These are phyloP conservation scores for Tulasnella sp. DNA, from an alignment of 768 basidiomycete genomes.

Conservation along the genomic window DNA sequence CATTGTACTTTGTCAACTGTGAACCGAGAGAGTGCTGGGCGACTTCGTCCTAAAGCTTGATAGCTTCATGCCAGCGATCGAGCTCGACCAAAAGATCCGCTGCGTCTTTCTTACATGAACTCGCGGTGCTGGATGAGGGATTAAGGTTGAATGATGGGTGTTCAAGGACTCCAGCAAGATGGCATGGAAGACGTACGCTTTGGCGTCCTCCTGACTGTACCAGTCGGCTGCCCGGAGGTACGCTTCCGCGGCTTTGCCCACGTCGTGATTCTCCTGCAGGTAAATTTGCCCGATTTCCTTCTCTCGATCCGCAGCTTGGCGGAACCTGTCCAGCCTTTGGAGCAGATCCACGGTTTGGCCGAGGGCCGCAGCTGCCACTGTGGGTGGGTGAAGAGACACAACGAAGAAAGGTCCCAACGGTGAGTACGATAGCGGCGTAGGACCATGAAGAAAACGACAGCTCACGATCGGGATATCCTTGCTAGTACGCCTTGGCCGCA, in stretches of 20 bases:
- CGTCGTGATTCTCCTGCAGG: conserved; percentile 53
- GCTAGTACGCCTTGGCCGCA: conserved; percentile 92
- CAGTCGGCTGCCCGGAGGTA: conserved; percentile 88
- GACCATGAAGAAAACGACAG: conserved; percentile 3
- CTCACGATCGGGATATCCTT: conserved; percentile 76
- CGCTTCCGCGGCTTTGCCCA: conserved; percentile 82
- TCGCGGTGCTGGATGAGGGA: conserved; percentile 68
- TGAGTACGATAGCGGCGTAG: background rate
- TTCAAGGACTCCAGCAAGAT: conserved; percentile 6
- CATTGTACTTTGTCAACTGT: conserved; percentile 91
- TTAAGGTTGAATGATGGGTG: background rate
- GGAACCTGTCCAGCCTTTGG: conserved; percentile 76
- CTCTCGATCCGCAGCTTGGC: conserved; percentile 96
- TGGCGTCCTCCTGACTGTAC: conserved; percentile 96
- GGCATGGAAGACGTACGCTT: conserved; percentile 59
- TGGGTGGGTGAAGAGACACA: background rate
- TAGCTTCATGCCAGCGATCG: conserved; percentile 76
- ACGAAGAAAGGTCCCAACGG: no score
- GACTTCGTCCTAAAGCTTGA: conserved; percentile 83
- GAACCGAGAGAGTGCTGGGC: conserved; percentile 74
- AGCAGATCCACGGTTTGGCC: conserved; percentile 77
- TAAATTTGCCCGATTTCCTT: conserved; percentile 82
- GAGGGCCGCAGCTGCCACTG: no score
- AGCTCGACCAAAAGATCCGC: conserved; percentile 90
- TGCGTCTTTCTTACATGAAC: conserved; percentile 91